Evolutionary conservation across 371 early-diverging fungal species (phyloP), one percentile per base, ranked within the genome.

Genomic region (Apophysomyces trapeziformis): DNA sequence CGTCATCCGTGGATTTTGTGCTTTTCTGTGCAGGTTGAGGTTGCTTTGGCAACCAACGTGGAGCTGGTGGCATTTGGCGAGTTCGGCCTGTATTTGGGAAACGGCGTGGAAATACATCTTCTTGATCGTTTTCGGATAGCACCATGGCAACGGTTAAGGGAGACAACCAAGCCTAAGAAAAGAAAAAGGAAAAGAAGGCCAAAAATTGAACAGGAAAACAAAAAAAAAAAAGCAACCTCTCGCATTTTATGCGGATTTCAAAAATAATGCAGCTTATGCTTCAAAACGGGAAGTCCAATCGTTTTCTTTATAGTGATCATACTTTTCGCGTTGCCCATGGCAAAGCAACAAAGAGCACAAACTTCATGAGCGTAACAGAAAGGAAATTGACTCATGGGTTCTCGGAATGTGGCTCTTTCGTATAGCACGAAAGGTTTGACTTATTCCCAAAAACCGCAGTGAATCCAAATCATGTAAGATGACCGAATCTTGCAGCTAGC

Each of bases 201-300:
- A 26, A 26, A 26, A 26, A 26, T 26, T 26, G 32, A 26, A 26
- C 26, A 26, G 26, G 26, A 26, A 3, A 35, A n/a, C n/a, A n/a
- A 46, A n/a, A 36, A 12, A 13, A 13, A 38, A 14, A 26, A 50
- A 14, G 50, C 37, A 44, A 47, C 21, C 16, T 43, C 50, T 36
- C 44, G 50, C 37, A 37, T 47, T 62, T 32, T 62, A 62, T 39
- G 58, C 32, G 44, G 60, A 13, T 43, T 43, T 18, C 8, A 45
- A 45, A 45, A 45, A 45, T 4, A 18, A 45, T 7, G 5, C 13
- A 12, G 6, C n/a, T 16, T 45, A 45, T 45, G 5, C 8, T 26
- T 26, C 32, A 26, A 26, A 26, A 26, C 32, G 32, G 32, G 32
- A 26, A 26, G 32, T 26, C 32, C 32, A 26, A 26, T 26, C 32